Base-by-base conservation (phyloP, 345 rosid genomes). In the Euclidium syriacum region DNA sequence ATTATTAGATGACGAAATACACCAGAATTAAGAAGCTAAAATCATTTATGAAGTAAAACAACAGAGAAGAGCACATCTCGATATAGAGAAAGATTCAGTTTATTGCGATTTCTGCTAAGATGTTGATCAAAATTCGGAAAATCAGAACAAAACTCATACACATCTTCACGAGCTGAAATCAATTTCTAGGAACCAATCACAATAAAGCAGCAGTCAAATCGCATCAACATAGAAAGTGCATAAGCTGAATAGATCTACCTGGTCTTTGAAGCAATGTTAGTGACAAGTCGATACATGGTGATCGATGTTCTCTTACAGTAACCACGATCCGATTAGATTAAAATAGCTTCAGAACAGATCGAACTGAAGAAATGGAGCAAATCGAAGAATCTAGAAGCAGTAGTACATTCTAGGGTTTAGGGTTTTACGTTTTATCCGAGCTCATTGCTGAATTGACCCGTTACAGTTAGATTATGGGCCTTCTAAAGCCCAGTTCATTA, bases 231-330 rank as follows among this genome's bases (percentile, higher is more conserved):
- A 32, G 9, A 52, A 52, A 33, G 50, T 20, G 12, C 33, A 52
- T 12, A 33, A 55, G 58, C 44, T 0, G 67, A 26, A 7, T 4
- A 67, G 72, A 61, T 52, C 58, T 60, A 73, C 76, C 76, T 66
- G 26, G 76, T 40, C 46, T 73, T 66, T 8, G 76, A 66, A 67
- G 68, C 76, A 73, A 73, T 49, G 63, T n/a, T 66, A 38, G 53
- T 10, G 72, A 38, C 58, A 14, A 58, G 42, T 0, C 76, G 73
- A 67, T 73, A 60, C 76, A 73, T 73, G 67, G 39, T 58, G 58
- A 33, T 32, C 15, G 34, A 60, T 33, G 41, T 57, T 62, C 32
- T 17, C 35, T 42, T 19, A 22, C 23, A 46, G 25, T 26, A 12
- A 25, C 41, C 24, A 47, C 23, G 61, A 65, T 4, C 12, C 11